Evolutionary conservation across 495 filamentous ascomycete species (phyloP), one percentile per base, ranked within the genome.

Genomic region (Elasticomyces elasticus): DNA sequence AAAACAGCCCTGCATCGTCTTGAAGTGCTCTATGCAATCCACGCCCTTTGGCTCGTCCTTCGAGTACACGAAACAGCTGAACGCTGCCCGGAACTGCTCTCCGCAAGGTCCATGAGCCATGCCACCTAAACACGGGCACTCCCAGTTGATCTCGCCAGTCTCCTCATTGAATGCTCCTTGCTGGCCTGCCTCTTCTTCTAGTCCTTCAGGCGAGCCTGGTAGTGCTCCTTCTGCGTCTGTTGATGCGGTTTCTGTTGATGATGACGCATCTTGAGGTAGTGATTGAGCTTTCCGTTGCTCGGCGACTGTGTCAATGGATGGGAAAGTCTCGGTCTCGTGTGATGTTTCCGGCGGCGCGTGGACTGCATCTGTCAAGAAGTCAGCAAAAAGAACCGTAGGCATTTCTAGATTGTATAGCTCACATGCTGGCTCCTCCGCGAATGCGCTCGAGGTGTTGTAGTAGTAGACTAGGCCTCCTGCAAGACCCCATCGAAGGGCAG

Each of bases 61-160:
- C 4, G 86, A 92, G 73, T 83, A 94, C 6, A 98, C 86, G 66
- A 98, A 98, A 75, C 92, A 98, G 79, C 87, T 94, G 64, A 98
- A 98, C 0, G 92, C 92, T 4, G 79, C 82, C 72, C 80, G 85
- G 77, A 98, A 98, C 63, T 96, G 79, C 69, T 91, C 87, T 27
- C 94, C 92, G 68, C 91, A 98, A 31, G 94, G 94, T 0, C 92
- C 92, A 70, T 95, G 76, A 9, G 92, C 92, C 92, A 98, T 98
- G 25, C 92, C 92, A 45, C 92, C 92, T 23, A 98, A 74, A 66
- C 92, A 98, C 19, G 94, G 92, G 70, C 92, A 98, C 66, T 96
- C 92, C 94, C 94, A 98, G 76, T 98, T 97, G 72, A 98, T 98
- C 78, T 97, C 92, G 59, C 92, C 92, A 9, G 92, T 98, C 76